Base-by-base conservation (phyloP, 2,329 filamentous ascomycete genomes). In the Ilyonectria robusta region DNA sequence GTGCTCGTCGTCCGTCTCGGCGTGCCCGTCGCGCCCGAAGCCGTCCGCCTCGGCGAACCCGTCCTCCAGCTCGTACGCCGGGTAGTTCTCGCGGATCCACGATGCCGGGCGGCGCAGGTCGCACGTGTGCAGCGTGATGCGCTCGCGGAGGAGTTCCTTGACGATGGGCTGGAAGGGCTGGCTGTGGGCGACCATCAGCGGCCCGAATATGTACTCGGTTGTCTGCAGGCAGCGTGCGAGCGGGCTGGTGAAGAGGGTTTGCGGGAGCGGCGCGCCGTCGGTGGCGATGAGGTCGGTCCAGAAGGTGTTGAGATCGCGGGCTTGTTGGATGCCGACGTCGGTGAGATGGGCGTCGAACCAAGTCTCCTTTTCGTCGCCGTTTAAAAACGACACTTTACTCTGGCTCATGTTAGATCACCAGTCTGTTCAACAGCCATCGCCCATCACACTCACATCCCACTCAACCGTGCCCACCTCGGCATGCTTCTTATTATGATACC, bases 111-210 rank as follows among this genome's bases (percentile, higher is more conserved):
- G 84, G 17, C 89, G 82, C 17, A 86, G 83, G 75, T 92, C 89
- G 75, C 89, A 92, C 0, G 88, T 91, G 75, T 91, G 89, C 60
- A 86, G 81, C 9, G 87, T 89, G 64, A 89, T 83, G 2, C 86
- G 85, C 76, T 92, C 89, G 21, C 90, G 82, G 15, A 91, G 80
- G 5, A 84, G 75, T 65, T 91, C 89, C 74, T 89, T 90, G 72
- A 92, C 78, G 2, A 84, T 78, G 0, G 88, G 88, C 6, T 76
- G 78, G 67, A 88, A 89, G 0, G 81, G 79, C 11, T 70, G 74
- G 76, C 44, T 84, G 69, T 62, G 80, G 56, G 70, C 66, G 13
- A 70, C 62, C 60, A 78, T 71, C 7, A 90, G 76, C 1, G 81
- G 81, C 0, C 75, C 72, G 71, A 87, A 91, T 6, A 86, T 85